Conservation (phyloP, 805 yeast species). For the Clavispora vitiphila region DNA sequence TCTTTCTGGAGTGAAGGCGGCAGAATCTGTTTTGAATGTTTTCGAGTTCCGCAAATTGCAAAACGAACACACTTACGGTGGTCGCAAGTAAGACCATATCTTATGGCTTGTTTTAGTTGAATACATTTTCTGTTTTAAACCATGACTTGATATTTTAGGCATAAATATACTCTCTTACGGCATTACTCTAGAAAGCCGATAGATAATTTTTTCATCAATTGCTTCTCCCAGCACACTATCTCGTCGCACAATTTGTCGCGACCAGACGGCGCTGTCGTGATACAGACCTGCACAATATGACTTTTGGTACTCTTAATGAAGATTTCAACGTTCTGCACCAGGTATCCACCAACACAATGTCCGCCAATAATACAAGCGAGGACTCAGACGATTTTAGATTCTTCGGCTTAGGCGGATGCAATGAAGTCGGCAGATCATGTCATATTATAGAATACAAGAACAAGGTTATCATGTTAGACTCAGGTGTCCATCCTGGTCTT, state of each 20-base stretch:
- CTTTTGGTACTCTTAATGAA: background rate
- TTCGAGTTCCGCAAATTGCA: conserved; percentile 34
- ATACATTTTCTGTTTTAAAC: background rate
- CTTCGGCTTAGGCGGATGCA: conserved; percentile 95
- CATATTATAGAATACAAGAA: conserved; percentile 90
- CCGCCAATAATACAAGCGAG: conserved; percentile 15
- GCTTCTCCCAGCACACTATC: no score
- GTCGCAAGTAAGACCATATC: background rate
- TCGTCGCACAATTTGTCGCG: no score
- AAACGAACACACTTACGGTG: conserved; percentile 19
- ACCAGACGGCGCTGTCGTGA: no score
- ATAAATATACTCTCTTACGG: no score
- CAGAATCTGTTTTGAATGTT: conserved; percentile 45
- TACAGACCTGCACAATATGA: background rate
- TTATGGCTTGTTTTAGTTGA: background rate
- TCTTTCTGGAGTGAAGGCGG: conserved; percentile 73
- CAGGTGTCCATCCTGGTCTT: conserved; percentile 96
- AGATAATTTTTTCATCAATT: no score
- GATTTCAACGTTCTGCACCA: background rate
- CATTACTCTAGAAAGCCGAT: no score
- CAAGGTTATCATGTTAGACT: conserved; percentile 93
- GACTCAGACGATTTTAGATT: conserved; percentile 50
- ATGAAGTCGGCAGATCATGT: conserved; percentile 95
- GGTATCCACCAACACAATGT: conserved; percentile 3
- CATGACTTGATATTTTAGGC: background rate